Evolutionary conservation across 371 early-diverging fungal species (phyloP).

Genomic region (Syncephalastrum contaminatum): DNA sequence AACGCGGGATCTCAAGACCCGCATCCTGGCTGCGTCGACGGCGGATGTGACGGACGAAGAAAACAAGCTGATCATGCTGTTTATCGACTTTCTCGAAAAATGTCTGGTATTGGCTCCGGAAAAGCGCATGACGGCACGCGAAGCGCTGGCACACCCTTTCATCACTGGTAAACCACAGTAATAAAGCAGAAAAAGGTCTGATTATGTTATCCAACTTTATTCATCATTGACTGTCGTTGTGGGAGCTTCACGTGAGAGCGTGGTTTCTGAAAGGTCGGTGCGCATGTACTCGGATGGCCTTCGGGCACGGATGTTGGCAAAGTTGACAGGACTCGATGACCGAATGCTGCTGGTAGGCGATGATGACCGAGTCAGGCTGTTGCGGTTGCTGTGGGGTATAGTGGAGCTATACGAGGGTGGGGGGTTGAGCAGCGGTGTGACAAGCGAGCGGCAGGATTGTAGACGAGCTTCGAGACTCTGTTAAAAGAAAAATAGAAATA

Average conservation of each 20-base stretch:
- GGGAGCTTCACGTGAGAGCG: no score
- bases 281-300: slow-evolving; percentile 47
- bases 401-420: slow-evolving; percentile 54
- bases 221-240: no score
- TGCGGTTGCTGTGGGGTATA: slow-evolving; percentile 23
- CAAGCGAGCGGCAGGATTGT: slow-evolving; percentile 64
- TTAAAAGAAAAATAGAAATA: slow-evolving; percentile 1
- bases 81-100: slow-evolving; percentile 84
- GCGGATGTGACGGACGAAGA: slow-evolving; percentile 57
- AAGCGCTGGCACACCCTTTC: slow-evolving; percentile 92
- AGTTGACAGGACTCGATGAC: slow-evolving; percentile 38
- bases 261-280: neutral
- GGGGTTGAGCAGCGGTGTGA: slow-evolving; percentile 64
- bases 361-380: slow-evolving; percentile 17
- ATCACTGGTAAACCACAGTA: slow-evolving; percentile 51
- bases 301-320: slow-evolving; percentile 46
- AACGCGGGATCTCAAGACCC: slow-evolving; percentile 65
- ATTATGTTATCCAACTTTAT: no score
- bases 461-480: slow-evolving; percentile 64
- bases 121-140: slow-evolving; percentile 86
- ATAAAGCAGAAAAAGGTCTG: no score
- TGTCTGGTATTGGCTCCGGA: slow-evolving; percentile 89
- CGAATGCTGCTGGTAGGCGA: slow-evolving; percentile 33
- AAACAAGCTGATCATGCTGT: slow-evolving; percentile 41
- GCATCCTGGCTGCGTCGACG: slow-evolving; percentile 55